phyloP scores from a whole-genome alignment of 495 filamentous ascomycete genomes.

The Penicillium taxi region DNA sequence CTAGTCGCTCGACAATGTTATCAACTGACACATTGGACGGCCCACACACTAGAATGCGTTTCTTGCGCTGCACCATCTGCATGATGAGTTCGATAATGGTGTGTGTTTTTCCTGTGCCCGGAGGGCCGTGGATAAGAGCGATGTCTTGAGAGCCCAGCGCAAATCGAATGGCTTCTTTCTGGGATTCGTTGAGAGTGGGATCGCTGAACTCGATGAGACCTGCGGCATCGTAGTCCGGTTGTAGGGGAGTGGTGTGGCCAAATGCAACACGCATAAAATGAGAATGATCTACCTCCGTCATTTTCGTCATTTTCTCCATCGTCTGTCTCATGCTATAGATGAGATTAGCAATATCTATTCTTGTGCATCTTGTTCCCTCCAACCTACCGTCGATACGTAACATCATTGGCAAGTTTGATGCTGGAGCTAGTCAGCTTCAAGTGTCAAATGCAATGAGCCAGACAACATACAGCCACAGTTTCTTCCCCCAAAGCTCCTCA shows the following conservation, averaged over 20 bases:
- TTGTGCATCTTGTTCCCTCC: background rate
- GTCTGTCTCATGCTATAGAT: constrained; percentile 72
- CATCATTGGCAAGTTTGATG: constrained; percentile 92
- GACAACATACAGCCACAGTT: constrained; percentile 51
- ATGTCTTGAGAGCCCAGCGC: constrained; percentile 76
- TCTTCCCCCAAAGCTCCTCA: constrained; percentile 51
- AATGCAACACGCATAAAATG: constrained; percentile 77
- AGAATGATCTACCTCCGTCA: constrained; percentile 60
- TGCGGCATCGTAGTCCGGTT: constrained; percentile 43
- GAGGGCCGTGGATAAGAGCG: constrained; percentile 90
- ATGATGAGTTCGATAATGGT: constrained; percentile 92
- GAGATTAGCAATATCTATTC: background rate
- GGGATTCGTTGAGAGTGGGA: constrained; percentile 73
- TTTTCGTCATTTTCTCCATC: constrained; percentile 72
- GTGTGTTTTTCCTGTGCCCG: constrained; percentile 95
- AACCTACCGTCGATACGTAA: constrained; percentile 71
- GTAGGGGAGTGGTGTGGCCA: constrained; percentile 44
- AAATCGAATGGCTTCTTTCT: constrained; percentile 87
- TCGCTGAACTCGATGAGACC: constrained; percentile 68
- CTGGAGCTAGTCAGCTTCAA: constrained; percentile 28
- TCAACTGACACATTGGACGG: constrained; percentile 96
- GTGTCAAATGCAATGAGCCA: background rate
- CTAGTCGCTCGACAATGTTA: constrained; percentile 94
- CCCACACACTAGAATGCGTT: constrained; percentile 81
- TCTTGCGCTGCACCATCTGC: constrained; percentile 64